These are phyloP conservation scores for Aspergillus japonicus DNA, from an alignment of 2,329 filamentous ascomycete species.

Conservation along the genomic window DNA sequence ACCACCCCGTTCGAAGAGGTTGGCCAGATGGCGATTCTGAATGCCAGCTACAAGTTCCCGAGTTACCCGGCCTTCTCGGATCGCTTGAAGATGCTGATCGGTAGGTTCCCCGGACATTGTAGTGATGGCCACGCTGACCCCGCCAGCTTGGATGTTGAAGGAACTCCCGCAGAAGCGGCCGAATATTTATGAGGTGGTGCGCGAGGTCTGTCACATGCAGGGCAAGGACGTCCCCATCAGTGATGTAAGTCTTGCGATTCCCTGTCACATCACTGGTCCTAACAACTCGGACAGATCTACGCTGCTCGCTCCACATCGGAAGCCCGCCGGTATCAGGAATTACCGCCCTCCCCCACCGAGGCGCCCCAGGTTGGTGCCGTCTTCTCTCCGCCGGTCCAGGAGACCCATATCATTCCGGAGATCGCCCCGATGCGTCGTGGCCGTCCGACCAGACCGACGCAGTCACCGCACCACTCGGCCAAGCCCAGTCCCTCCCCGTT, in stretches of 20 bases:
- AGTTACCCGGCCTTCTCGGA: slow-evolving; percentile 87
- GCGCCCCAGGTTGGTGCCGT: slow-evolving; percentile 72
- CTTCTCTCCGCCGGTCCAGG: slow-evolving; percentile 71
- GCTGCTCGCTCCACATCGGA: slow-evolving; percentile 64
- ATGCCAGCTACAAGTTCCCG: slow-evolving; percentile 91
- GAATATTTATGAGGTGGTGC: slow-evolving; percentile 90
- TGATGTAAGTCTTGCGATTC: slow-evolving; percentile 62
- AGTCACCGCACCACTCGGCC: slow-evolving; percentile 46
- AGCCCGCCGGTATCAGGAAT: slow-evolving; percentile 57
- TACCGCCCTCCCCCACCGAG: slow-evolving; percentile 57
- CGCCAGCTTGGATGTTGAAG: slow-evolving; percentile 74
- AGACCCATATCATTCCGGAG: slow-evolving; percentile 75
- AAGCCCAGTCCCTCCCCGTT: slow-evolving; percentile 68
- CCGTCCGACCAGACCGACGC: slow-evolving; percentile 58
- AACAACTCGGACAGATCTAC: slow-evolving; percentile 61
- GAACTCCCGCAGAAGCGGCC: slow-evolving; percentile 78
- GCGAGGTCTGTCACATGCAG: slow-evolving; percentile 85
- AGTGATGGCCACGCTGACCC: slow-evolving; percentile 21
- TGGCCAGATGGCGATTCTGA: slow-evolving; percentile 93
- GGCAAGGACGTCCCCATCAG: slow-evolving; percentile 81
- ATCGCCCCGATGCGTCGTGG: slow-evolving; percentile 93
- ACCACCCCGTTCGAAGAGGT: slow-evolving; percentile 98
- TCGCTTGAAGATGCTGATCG: slow-evolving; percentile 82
- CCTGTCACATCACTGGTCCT: neutral
- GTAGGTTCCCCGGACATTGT: slow-evolving; percentile 50